These are phyloP conservation scores for Lactarius sp. DNA, from an alignment of 768 basidiomycete genomes.

Conservation along the genomic window DNA sequence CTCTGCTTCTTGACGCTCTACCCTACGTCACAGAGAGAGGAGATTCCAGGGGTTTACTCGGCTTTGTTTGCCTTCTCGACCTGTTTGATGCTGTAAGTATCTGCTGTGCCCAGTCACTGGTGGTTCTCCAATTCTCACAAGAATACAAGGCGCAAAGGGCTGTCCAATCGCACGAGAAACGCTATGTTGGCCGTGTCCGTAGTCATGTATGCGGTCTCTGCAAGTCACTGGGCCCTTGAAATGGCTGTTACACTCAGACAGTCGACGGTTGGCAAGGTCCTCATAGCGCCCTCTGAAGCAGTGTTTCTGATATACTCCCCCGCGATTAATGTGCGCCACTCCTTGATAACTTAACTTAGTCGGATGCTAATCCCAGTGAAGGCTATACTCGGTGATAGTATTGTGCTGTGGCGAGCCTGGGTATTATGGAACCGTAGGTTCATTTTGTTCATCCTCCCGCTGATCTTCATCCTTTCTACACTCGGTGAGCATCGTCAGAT, in stretches of 20 bases:
- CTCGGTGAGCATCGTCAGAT: slow-evolving; percentile 3
- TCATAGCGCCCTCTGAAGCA: neutral
- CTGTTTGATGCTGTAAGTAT: no score
- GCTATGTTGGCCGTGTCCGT: slow-evolving; percentile 1
- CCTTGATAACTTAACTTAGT: neutral
- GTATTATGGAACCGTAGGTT: slow-evolving; percentile 6
- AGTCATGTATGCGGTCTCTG: slow-evolving; percentile 4
- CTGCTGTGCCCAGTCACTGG: neutral
- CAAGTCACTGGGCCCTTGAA: neutral
- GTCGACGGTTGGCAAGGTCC: neutral
- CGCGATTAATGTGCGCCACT: slow-evolving; percentile 4
- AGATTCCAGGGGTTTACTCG: neutral
- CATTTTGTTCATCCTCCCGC: neutral
- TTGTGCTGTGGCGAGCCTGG: slow-evolving; percentile 21
- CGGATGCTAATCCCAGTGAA: neutral
- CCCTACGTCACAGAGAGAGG: neutral
- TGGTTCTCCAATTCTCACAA: neutral
- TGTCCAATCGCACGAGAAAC: neutral
- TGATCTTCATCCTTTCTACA: slow-evolving; percentile 1
- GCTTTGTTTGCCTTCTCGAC: neutral
- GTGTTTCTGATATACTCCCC: neutral
- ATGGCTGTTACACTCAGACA: neutral
- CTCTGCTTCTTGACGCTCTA: no score
- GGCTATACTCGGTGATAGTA: slow-evolving; percentile 7
- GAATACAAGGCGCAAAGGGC: neutral